Conservation (phyloP, 305 asterid genomes). For the Nicotiana rustica region DNA sequence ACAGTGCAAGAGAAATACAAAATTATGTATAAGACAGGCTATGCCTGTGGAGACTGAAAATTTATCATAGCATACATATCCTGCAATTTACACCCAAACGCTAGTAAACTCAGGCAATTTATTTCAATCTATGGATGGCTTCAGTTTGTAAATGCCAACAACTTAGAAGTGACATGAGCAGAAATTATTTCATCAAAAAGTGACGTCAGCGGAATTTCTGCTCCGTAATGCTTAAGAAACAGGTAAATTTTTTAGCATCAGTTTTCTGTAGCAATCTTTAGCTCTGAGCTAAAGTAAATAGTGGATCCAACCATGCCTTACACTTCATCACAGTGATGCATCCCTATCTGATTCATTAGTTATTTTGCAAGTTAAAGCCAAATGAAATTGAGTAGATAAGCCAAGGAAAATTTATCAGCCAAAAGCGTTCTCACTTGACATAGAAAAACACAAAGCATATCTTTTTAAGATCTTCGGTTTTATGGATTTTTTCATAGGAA, state of each 20-base stretch:
- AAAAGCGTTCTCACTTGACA: slow-evolving; percentile 17
- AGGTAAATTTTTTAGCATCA: not conserved
- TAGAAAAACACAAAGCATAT: not conserved
- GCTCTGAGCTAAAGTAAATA: slow-evolving; percentile 1
- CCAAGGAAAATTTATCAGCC: not conserved
- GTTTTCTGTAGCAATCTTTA: slow-evolving; percentile 17
- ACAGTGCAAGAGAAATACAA: slow-evolving; percentile 19
- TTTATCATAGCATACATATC: not conserved
- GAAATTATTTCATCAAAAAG: no score
- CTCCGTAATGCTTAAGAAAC: not conserved
- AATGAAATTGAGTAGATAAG: not conserved
- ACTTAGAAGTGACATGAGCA: not conserved
- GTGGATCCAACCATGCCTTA: slow-evolving; percentile 14
- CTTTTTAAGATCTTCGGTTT: not conserved
- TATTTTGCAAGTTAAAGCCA: slow-evolving; percentile 9
- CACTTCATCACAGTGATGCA: slow-evolving; percentile 17
- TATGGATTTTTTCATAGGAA: slow-evolving; percentile 12
- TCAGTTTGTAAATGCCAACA: not conserved
- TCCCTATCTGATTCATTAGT: not conserved
- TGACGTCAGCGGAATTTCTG: not conserved
- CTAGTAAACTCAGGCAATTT: not conserved
- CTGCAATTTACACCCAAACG: slow-evolving; percentile 19
- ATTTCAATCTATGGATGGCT: slow-evolving; percentile 8
- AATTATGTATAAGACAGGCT: not conserved
- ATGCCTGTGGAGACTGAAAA: no score